Evolutionary conservation across 495 filamentous ascomycete genomes (phyloP), one percentile per base, ranked within the genome.

Genomic region (Trypethelium eluteriae): DNA sequence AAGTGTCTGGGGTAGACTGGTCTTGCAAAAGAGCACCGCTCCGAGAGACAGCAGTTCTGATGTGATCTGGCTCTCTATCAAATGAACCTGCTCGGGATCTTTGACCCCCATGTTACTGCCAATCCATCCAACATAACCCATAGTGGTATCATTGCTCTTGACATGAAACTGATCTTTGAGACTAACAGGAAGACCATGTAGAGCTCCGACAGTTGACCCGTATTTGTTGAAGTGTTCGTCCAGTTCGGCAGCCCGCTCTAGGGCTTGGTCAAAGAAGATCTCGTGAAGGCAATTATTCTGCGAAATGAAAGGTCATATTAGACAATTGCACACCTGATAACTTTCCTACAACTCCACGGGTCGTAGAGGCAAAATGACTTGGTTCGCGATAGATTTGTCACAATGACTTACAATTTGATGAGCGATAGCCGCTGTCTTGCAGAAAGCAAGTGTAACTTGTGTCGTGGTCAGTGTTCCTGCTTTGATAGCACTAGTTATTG

Each of bases 351-450:
- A n/a, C n/a, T n/a, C n/a, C n/a, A n/a, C n/a, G n/a, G n/a, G n/a
- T n/a, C n/a, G n/a, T n/a, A n/a, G n/a, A n/a, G n/a, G n/a, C n/a
- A n/a, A n/a, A n/a, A n/a, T n/a, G n/a, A n/a, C n/a, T n/a, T n/a
- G n/a, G n/a, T n/a, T n/a, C n/a, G n/a, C n/a, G n/a, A n/a, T n/a
- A n/a, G n/a, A n/a, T n/a, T n/a, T n/a, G n/a, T n/a, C n/a, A n/a
- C n/a, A n/a, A n/a, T n/a, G n/a, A n/a, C n/a, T n/a, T n/a, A n/a
- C n/a, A n/a, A n/a, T n/a, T n/a, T 86, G 84, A 67, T 86, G 83
- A 4, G 83, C 82, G 47, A 86, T 68, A 34, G 79, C 80, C 16
- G 84, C 83, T 7, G 82, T 76, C 64, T 86, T 81, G 67, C 80
- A 85, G 69, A 86, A 85, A 2, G 83, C 84, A 38, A 69, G 73